phyloP scores from a whole-genome alignment of 805 yeast species.

The Yamadazyma phyllophila region DNA sequence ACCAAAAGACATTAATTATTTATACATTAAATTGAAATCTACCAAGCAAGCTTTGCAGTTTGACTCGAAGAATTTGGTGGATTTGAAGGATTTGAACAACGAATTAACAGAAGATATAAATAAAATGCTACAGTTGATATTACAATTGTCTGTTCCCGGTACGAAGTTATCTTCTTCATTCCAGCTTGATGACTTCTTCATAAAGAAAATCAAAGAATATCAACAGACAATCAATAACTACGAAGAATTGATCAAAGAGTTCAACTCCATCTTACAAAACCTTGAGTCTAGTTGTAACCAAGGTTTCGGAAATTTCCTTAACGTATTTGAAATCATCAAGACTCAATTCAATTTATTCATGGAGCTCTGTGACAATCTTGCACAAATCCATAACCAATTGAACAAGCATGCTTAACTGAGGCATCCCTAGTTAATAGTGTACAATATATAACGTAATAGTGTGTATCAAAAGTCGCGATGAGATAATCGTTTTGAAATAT shows the following conservation, averaged over 20 bases:
- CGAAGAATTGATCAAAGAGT: conserved; percentile 61
- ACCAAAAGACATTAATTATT: conserved; percentile 67
- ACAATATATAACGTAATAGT: conserved; percentile 6
- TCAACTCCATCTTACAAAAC: conserved; percentile 50
- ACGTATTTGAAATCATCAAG: conserved; percentile 59
- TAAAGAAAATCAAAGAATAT: conserved; percentile 50
- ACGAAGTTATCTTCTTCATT: conserved; percentile 52
- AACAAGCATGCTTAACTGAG: conserved; percentile 5
- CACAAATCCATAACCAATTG: conserved; percentile 56
- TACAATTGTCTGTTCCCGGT: conserved; percentile 52
- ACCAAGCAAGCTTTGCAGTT: conserved; percentile 62
- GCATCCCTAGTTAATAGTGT: conserved; percentile 1
- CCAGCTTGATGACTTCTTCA: conserved; percentile 56
- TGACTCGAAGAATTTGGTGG: conserved; percentile 39
- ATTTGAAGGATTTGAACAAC: conserved; percentile 35
- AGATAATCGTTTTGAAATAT: background rate
- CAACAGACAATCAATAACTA: conserved; percentile 50
- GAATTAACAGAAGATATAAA: conserved; percentile 50
- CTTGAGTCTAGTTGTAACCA: conserved; percentile 37
- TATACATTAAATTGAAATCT: conserved; percentile 58
- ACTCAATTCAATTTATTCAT: conserved; percentile 69
- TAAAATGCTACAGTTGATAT: conserved; percentile 51
- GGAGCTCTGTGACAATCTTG: conserved; percentile 72
- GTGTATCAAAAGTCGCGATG: conserved; percentile 3
- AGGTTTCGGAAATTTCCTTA: conserved; percentile 40